Conservation (phyloP, 768 basidiomycete species). For the Suillus lakei region DNA sequence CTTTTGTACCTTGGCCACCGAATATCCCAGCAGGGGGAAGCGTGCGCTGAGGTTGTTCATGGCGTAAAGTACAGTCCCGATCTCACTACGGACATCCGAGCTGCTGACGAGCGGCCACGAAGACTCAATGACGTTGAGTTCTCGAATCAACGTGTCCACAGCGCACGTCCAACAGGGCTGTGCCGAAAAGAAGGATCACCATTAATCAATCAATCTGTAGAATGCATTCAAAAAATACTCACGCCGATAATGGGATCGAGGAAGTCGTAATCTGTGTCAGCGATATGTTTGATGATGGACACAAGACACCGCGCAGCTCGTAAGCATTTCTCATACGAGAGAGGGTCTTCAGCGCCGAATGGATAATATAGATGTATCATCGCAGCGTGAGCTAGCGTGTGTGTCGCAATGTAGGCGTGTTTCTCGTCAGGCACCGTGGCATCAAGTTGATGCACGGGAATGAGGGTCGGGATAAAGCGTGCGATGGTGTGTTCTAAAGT, state of each 20-base stretch:
- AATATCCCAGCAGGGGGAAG: conserved; percentile 59
- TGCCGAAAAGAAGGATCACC: conserved; percentile 6
- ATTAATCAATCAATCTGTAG: neutral
- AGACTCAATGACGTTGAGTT: conserved; percentile 64
- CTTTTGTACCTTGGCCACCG: conserved; percentile 36
- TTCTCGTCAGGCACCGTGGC: conserved; percentile 60
- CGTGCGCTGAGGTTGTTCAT: conserved; percentile 63
- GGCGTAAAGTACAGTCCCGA: conserved; percentile 63
- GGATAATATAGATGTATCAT: conserved; percentile 68
- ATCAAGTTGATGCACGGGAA: conserved; percentile 69
- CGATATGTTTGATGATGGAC: conserved; percentile 63
- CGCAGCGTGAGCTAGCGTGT: conserved; percentile 70
- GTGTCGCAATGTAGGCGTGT: conserved; percentile 59
- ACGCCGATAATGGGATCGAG: conserved; percentile 83
- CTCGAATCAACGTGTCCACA: conserved; percentile 68
- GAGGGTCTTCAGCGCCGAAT: conserved; percentile 61
- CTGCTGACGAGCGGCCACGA: conserved; percentile 66
- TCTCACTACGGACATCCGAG: conserved; percentile 64
- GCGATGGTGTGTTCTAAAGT: conserved; percentile 66
- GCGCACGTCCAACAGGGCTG: conserved; percentile 76
- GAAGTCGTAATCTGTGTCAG: conserved; percentile 67
- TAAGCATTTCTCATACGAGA: conserved; percentile 69
- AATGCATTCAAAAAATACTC: conserved; percentile 31
- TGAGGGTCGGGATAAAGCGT: conserved; percentile 65
- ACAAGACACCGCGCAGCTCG: conserved; percentile 65